Evolutionary conservation across 75 land plant genomes (phyloP).

Genomic region (Azolla pinnata): DNA sequence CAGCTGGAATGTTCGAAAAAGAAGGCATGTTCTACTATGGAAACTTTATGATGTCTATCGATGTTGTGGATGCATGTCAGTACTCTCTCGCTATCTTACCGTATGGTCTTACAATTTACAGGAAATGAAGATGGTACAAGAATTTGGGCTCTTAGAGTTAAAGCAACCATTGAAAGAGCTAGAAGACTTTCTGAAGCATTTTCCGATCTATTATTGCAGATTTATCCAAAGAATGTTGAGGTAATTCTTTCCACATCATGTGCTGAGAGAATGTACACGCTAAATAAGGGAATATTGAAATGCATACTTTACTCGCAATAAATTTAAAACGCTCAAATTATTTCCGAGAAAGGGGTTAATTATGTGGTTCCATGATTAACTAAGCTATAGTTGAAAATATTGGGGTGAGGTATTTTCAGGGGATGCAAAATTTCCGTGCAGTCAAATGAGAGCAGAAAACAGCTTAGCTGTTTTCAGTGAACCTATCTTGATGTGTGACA

Average conservation of each 20-base stretch:
- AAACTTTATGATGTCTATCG: neutral
- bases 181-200: slow-evolving; percentile 79
- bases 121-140: slow-evolving; percentile 61
- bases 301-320: no score
- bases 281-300: neutral
- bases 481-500: no score
- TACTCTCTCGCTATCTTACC: no score
- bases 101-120: slow-evolving; percentile 11
- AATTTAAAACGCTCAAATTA: no score
- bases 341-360: no score
- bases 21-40: slow-evolving; percentile 38
- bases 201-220: slow-evolving; percentile 66
- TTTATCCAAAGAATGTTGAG: slow-evolving; percentile 79
- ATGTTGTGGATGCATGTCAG: neutral
- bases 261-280: neutral
- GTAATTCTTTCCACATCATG: slow-evolving; percentile 18
- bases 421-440: no score
- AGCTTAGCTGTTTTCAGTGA: no score
- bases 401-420: no score
- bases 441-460: no score
- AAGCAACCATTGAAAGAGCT: slow-evolving; percentile 89
- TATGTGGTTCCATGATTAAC: no score
- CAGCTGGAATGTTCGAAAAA: slow-evolving; percentile 49
- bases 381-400: no score
- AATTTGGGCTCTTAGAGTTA: slow-evolving; percentile 79